Evolutionary conservation across 208 protist genomes (phyloP), one percentile per base, ranked within the genome.

Genomic region (Spironucleus salmonicida): DNA sequence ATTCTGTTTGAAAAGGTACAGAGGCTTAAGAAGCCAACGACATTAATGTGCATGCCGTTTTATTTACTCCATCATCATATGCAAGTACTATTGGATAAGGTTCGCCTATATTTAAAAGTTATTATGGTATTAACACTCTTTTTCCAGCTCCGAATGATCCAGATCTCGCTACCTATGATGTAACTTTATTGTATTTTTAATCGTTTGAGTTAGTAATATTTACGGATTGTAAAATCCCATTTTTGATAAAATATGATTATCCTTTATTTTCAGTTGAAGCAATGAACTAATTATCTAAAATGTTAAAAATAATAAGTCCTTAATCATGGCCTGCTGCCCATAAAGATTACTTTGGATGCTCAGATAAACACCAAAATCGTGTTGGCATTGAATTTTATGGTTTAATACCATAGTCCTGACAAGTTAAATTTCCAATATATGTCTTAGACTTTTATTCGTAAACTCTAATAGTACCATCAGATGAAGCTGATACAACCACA

Each of bases 121-220:
- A 19, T 15, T 49, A 7, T 11, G 64, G 19, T 15, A 23, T 15
- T 32, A 49, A 9, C 7, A 71, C 15, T 15, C 13, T 45, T 11
- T 49, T 45, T 32, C 34, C n/a, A 49, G 64, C n/a, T 9, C 64
- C 64, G 34, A 71, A 71, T 7, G 38, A 9, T 49, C 19, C 7
- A 38, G 2, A n/a, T 32, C 19, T 11, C 4, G 40, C 64, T n/a
- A n/a, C n/a, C n/a, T n/a, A n/a, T n/a, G n/a, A n/a, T n/a, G n/a
- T n/a, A n/a, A n/a, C n/a, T n/a, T n/a, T n/a, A n/a, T n/a, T 42
- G 64, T 45, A 49, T 71, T n/a, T 71, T 71, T 71, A 45, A 45
- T 57, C 23, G 45, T 19, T 32, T 35, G 9, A 71, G 64, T 35
- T 35, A 38, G 13, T 13, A 62, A 29, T 15, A 13, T 62, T 29